phyloP scores from a whole-genome alignment of 2,329 filamentous ascomycete genomes.

The Corniculantispora saksenae region DNA sequence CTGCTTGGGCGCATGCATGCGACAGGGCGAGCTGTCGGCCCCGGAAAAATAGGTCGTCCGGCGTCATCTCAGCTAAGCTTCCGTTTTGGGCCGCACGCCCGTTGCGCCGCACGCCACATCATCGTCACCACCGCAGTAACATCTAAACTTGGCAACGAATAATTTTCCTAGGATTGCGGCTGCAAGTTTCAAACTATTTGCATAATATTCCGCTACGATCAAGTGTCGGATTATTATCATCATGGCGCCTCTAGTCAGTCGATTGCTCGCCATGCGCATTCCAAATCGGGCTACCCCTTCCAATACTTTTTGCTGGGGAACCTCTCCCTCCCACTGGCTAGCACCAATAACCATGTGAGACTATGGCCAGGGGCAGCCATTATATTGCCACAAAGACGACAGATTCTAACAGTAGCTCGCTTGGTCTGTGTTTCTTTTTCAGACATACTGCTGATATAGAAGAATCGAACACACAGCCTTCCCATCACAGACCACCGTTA shows the following conservation, averaged over 20 bases:
- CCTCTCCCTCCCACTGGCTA: not conserved
- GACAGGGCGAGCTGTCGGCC: not conserved
- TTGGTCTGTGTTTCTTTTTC: not conserved
- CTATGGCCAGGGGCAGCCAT: not conserved
- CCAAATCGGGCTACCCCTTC: not conserved
- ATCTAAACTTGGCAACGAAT: not conserved
- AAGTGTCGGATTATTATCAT: not conserved
- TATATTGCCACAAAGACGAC: not conserved
- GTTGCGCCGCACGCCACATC: not conserved
- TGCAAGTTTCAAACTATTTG: not conserved
- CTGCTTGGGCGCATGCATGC: not conserved
- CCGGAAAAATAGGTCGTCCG: not conserved
- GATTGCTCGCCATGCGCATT: not conserved
- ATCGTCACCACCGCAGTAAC: not conserved
- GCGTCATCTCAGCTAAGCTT: not conserved
- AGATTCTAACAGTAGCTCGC: not conserved
- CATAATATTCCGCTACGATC: not conserved
- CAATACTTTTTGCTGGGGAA: not conserved
- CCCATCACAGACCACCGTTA: not conserved
- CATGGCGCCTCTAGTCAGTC: not conserved
- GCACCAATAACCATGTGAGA: not conserved
- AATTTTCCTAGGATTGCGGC: conserved; percentile 3
- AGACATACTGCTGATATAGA: not conserved
- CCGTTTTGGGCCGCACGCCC: not conserved
- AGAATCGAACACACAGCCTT: not conserved